Percentiles rank a stretch among this genome's conserved stretches.
These are phyloP conservation scores for Magnaporthiopsis incrustans DNA, from an alignment of 2,329 filamentous ascomycete genomes.

Conservation along the genomic window DNA sequence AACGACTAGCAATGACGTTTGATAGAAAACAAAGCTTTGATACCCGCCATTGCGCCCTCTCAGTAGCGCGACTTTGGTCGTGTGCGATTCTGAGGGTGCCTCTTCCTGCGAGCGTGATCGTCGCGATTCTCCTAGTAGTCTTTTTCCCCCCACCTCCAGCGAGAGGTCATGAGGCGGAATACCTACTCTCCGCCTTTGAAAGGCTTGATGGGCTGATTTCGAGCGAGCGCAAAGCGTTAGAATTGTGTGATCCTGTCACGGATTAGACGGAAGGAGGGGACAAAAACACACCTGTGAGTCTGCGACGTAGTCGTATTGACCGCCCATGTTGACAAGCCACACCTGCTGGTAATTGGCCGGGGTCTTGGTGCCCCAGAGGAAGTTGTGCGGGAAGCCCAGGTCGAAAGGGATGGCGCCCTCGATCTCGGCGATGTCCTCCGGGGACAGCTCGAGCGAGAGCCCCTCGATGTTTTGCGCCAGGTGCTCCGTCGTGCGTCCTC, in stretches of 20 bases:
- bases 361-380: slow-evolving; percentile 38
- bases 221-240: background rate
- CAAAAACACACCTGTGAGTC: slow-evolving; percentile 1
- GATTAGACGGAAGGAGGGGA: background rate
- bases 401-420: slow-evolving; percentile 56
- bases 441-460: slow-evolving; percentile 48
- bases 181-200: slow-evolving; percentile 34
- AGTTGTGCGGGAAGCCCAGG: slow-evolving; percentile 57
- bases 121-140: slow-evolving; percentile 9
- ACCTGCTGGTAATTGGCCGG: slow-evolving; percentile 32
- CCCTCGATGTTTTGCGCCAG: slow-evolving; percentile 63
- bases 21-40: too few relatives aligned
- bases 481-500: slow-evolving; percentile 61
- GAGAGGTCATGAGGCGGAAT: slow-evolving; percentile 15
- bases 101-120: slow-evolving; percentile 3
- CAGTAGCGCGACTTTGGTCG: background rate
- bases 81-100: background rate
- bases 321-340: slow-evolving; percentile 37
- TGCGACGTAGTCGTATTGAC: slow-evolving; percentile 42
- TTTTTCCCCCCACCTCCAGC: slow-evolving; percentile 11
- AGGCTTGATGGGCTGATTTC: slow-evolving; percentile 30
- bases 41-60: too few relatives aligned
- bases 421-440: slow-evolving; percentile 58
- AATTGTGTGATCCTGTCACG: background rate
- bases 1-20: background rate